These are phyloP conservation scores for Quercus rubra DNA, from an alignment of 306 rosid genomes.

Conservation along the genomic window DNA sequence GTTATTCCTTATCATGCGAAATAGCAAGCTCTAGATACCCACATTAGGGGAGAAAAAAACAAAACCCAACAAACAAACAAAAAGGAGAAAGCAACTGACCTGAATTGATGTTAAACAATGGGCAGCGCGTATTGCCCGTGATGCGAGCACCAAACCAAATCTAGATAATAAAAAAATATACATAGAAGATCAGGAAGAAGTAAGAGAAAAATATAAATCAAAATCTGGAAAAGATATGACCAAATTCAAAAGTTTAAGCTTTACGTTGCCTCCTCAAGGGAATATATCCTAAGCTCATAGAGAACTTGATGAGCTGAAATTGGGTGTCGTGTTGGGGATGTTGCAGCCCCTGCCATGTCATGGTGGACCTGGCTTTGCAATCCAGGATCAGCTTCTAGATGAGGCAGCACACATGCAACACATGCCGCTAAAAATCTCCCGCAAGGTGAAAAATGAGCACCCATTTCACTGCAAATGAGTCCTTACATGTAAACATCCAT, in stretches of 20 bases:
- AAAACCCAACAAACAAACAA: background rate
- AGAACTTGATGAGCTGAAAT: conserved; percentile 86
- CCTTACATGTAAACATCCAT: conserved; percentile 6
- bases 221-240: conserved; percentile 11
- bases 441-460: conserved; percentile 99
- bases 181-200: conserved; percentile 8
- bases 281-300: conserved; percentile 94
- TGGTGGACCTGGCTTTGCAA: conserved; percentile 60
- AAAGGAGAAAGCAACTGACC: conserved; percentile 43
- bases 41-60: too few species aligned
- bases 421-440: conserved; percentile 98
- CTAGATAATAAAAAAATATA: conserved; percentile 31
- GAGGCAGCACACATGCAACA: conserved; percentile 94
- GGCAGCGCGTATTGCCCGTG: conserved; percentile 93
- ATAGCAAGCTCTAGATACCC: too few species aligned
- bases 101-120: conserved; percentile 97
- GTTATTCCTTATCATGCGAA: too few species aligned
- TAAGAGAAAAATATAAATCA: conserved; percentile 10
- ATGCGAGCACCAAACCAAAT: conserved; percentile 84
- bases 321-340: conserved; percentile 97
- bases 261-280: conserved; percentile 94
- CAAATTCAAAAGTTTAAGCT: conserved; percentile 6
- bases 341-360: conserved; percentile 58
- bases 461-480: conserved; percentile 90
- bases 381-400: conserved; percentile 81